Evolutionary conservation across 768 basidiomycete genomes (phyloP).

Genomic region (Collybia mongolica): DNA sequence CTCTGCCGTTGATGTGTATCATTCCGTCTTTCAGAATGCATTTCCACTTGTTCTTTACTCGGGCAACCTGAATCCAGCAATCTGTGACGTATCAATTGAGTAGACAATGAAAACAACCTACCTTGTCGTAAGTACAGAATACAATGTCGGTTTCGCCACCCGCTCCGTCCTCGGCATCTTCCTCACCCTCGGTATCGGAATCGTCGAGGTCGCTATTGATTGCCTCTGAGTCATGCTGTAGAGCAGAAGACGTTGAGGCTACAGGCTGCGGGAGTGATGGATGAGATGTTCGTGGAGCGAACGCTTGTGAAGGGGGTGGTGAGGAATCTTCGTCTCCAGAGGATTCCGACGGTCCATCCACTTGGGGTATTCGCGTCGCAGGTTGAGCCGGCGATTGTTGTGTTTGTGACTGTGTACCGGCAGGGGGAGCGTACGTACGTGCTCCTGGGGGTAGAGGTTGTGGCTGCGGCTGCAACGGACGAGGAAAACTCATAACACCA

Average conservation of each 20-base stretch:
- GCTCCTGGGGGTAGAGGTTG: slow-evolving; percentile 18
- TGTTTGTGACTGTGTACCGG: slow-evolving; percentile 10
- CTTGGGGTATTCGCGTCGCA: slow-evolving; percentile 62
- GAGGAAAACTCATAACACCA: slow-evolving; percentile 55
- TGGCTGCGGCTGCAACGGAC: slow-evolving; percentile 27
- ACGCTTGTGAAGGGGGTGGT: slow-evolving; percentile 64
- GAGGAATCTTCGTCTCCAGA: slow-evolving; percentile 61
- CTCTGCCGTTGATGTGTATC: slow-evolving; percentile 95
- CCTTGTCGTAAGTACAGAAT: slow-evolving; percentile 99
- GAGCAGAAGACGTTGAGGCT: slow-evolving; percentile 28
- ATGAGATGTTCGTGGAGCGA: slow-evolving; percentile 70
- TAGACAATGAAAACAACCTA: slow-evolving; percentile 26
- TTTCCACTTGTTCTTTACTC: slow-evolving; percentile 99
- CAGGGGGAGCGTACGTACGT: slow-evolving; percentile 24
- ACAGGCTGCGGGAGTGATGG: slow-evolving; percentile 74
- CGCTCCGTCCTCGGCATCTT: slow-evolving; percentile 76
- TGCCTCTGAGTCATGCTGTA: slow-evolving; percentile 64
- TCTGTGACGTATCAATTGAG: background rate
- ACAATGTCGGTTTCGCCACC: slow-evolving; percentile 86
- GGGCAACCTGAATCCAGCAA: slow-evolving; percentile 67
- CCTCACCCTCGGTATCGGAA: slow-evolving; percentile 84
- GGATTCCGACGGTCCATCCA: slow-evolving; percentile 78
- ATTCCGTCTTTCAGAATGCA: slow-evolving; percentile 96
- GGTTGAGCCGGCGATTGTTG: slow-evolving; percentile 9
- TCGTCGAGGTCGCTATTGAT: slow-evolving; percentile 98